A percentile compares a stretch with the other conserved stretches of the same genome.
Conservation (phyloP, 192 early-diverging fungal genomes). For the Funneliformis geosporum region DNA sequence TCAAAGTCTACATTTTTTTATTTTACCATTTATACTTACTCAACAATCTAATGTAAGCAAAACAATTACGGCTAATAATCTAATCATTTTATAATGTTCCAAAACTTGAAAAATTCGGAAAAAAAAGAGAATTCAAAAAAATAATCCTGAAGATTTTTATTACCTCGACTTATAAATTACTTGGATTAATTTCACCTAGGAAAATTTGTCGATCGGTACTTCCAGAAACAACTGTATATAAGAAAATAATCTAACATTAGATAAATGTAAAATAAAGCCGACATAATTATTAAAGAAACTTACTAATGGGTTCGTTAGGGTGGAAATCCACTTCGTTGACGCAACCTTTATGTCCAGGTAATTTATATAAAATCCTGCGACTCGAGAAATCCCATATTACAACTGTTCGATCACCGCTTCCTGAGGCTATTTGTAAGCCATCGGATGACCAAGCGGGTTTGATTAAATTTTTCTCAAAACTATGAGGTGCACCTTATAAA, state of each 20-base stretch:
- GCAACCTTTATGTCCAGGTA: slow-evolving; percentile 93
- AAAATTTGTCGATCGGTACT: slow-evolving; percentile 90
- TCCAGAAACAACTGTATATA: slow-evolving; percentile 62
- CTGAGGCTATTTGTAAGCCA: slow-evolving; percentile 80
- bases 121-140: too few relatives aligned
- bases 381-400: slow-evolving; percentile 86
- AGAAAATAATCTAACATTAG: slow-evolving; percentile 7
- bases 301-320: slow-evolving; percentile 78
- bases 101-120: too few relatives aligned
- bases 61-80: too few relatives aligned
- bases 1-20: too few relatives aligned
- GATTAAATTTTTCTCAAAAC: slow-evolving; percentile 93
- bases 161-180: not conserved
- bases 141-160: too few relatives aligned
- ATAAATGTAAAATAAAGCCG: not conserved
- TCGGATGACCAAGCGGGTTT: slow-evolving; percentile 88
- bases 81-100: too few relatives aligned
- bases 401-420: slow-evolving; percentile 84
- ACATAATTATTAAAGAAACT: slow-evolving; percentile 22
- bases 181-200: slow-evolving; percentile 77
- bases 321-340: slow-evolving; percentile 95
- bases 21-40: too few relatives aligned
- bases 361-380: slow-evolving; percentile 84
- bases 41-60: too few relatives aligned
- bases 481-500: slow-evolving; percentile 81